These are phyloP conservation scores for Phyllosticta capitalensis DNA, from an alignment of 2,329 filamentous ascomycete species.

Conservation along the genomic window DNA sequence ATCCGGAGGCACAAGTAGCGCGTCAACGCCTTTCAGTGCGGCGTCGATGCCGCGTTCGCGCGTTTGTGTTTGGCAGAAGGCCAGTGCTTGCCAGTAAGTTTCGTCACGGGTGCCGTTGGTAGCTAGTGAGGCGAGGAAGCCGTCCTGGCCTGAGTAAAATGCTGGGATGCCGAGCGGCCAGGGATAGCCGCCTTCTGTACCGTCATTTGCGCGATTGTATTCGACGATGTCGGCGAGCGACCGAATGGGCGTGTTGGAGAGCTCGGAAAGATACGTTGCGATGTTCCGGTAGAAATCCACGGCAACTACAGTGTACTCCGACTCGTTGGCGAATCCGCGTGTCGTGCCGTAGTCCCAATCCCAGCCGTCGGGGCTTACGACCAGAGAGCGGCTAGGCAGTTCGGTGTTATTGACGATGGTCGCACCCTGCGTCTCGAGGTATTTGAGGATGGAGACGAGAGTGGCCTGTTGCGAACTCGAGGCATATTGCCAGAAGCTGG, in stretches of 20 bases:
- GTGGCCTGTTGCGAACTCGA: slow-evolving; percentile 45
- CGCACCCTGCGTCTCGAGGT: slow-evolving; percentile 53
- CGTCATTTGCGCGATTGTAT: slow-evolving; percentile 46
- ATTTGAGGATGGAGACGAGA: slow-evolving; percentile 40
- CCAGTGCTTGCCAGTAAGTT: slow-evolving; percentile 57
- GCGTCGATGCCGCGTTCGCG: slow-evolving; percentile 61
- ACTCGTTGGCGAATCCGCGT: slow-evolving; percentile 59
- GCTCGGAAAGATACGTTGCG: slow-evolving; percentile 51
- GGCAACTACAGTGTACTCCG: slow-evolving; percentile 64
- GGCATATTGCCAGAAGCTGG: slow-evolving; percentile 58
- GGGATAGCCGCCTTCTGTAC: slow-evolving; percentile 56
- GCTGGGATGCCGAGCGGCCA: slow-evolving; percentile 46
- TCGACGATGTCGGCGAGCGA: slow-evolving; percentile 22
- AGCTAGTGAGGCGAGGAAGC: slow-evolving; percentile 53
- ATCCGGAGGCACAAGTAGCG: slow-evolving; percentile 58
- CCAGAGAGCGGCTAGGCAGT: slow-evolving; percentile 50
- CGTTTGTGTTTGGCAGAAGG: slow-evolving; percentile 48
- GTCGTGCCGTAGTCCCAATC: slow-evolving; percentile 60
- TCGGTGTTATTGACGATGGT: slow-evolving; percentile 62
- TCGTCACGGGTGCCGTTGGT: slow-evolving; percentile 53
- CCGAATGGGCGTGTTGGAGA: slow-evolving; percentile 40
- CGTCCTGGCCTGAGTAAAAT: slow-evolving; percentile 62
- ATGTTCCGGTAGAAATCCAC: slow-evolving; percentile 63
- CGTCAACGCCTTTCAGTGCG: slow-evolving; percentile 50
- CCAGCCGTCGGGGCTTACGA: slow-evolving; percentile 60